Conservation (phyloP, 129 eudicot species). For the Erigeron canadensis region DNA sequence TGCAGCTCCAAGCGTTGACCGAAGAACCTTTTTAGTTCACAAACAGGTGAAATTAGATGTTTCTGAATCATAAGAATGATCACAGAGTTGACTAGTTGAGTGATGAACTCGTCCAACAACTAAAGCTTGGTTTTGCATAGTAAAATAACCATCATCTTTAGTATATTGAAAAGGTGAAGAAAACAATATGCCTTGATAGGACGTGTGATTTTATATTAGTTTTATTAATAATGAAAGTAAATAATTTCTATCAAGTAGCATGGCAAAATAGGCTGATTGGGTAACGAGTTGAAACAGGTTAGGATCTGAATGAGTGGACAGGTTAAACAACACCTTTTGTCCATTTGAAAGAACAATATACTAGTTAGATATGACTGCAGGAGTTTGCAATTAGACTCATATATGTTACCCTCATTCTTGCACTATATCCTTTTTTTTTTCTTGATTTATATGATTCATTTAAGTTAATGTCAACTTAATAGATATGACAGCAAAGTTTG, state of each 20-base stretch:
- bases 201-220: no score
- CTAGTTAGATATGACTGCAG: no score
- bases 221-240: no score
- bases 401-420: background rate
- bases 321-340: no score
- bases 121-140: background rate
- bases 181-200: no score
- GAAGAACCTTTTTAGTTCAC: conserved; percentile 32
- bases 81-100: background rate
- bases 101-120: background rate
- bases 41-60: background rate
- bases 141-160: background rate
- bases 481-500: background rate
- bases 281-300: background rate
- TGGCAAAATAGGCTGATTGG: background rate
- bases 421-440: background rate
- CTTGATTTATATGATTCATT: no score
- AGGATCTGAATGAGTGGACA: background rate
- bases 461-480: background rate
- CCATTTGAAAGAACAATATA: no score
- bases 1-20: conserved; percentile 27
- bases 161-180: no score
- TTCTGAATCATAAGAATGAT: background rate
- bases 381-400: no score
- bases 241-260: no score